These are phyloP conservation scores for Stereocaulon alpinum DNA, from an alignment of 495 filamentous ascomycete species.

Conservation along the genomic window DNA sequence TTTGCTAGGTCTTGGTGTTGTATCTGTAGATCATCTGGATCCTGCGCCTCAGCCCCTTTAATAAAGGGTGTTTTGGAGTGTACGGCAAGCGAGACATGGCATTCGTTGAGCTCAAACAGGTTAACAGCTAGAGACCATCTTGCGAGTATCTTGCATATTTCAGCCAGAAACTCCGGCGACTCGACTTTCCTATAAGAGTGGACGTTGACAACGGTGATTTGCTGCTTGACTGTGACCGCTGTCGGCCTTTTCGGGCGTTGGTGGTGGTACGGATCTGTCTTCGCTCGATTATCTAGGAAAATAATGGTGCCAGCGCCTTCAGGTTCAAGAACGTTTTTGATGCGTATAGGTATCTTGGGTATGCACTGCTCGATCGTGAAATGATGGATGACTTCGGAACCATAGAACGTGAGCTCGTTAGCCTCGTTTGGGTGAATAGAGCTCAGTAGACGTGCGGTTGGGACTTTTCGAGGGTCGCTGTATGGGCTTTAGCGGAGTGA, in stretches of 20 bases:
- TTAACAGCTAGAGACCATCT: constrained; percentile 74
- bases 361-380: constrained; percentile 99
- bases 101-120: constrained; percentile 86
- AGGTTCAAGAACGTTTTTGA: constrained; percentile 97
- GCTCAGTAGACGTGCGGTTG: constrained; percentile 63
- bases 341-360: constrained; percentile 83
- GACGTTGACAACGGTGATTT: constrained; percentile 87
- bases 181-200: constrained; percentile 84
- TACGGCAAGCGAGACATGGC: constrained; percentile 91
- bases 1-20: constrained; percentile 53
- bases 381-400: constrained; percentile 92
- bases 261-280: constrained; percentile 1
- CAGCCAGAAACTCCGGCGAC: constrained; percentile 84
- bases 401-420: constrained; percentile 85
- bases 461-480: constrained; percentile 61
- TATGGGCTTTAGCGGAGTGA: neutral
- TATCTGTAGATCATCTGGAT: constrained; percentile 48
- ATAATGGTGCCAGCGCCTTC: constrained; percentile 80
- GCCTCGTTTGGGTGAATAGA: constrained; percentile 81
- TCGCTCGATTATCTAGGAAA: constrained; percentile 36
- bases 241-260: constrained; percentile 63
- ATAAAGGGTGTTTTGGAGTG: constrained; percentile 47
- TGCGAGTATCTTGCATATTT: constrained; percentile 79
- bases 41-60: constrained; percentile 42
- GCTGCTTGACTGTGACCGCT: constrained; percentile 89